phyloP scores from a whole-genome alignment of 495 filamentous ascomycete species.

The Penicillium crystallinum region DNA sequence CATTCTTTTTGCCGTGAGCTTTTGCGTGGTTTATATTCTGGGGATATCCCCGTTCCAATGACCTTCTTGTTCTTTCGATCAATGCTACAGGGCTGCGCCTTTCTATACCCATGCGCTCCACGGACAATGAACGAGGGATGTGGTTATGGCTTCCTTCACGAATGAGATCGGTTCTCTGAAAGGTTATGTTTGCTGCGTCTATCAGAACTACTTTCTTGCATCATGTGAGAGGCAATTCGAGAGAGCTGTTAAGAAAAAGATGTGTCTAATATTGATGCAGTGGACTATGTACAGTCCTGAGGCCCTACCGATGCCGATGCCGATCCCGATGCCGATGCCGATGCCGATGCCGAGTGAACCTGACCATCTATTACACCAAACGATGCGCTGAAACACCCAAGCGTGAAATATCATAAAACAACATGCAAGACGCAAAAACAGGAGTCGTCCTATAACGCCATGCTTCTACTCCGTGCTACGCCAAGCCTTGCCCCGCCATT shows the following conservation, averaged over 20 bases:
- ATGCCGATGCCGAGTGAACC: conserved; percentile 1
- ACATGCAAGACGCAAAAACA: background rate
- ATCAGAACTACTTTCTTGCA: too few relatives aligned
- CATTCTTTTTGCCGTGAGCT: too few relatives aligned
- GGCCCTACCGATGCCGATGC: background rate
- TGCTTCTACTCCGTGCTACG: conserved; percentile 13
- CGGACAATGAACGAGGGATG: background rate
- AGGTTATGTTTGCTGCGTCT: too few relatives aligned
- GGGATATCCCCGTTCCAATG: too few relatives aligned
- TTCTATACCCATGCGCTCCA: background rate
- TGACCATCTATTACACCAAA: conserved; percentile 1
- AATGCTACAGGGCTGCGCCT: too few relatives aligned
- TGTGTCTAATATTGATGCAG: background rate
- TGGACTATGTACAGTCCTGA: conserved; percentile 5
- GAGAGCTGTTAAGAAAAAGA: background rate
- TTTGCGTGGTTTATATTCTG: too few relatives aligned
- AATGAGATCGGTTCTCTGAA: too few relatives aligned
- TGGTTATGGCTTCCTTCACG: background rate
- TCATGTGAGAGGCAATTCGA: too few relatives aligned
- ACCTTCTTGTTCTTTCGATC: too few relatives aligned
- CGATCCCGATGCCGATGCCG: background rate
- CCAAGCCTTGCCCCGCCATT: conserved; percentile 24
- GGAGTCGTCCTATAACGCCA: background rate
- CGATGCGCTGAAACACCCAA: background rate
- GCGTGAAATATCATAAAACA: background rate